Evolutionary conservation across 176 grass and related monocot species (phyloP), one percentile per base, ranked within the genome.

Genomic region (Aegilops sharonensis): DNA sequence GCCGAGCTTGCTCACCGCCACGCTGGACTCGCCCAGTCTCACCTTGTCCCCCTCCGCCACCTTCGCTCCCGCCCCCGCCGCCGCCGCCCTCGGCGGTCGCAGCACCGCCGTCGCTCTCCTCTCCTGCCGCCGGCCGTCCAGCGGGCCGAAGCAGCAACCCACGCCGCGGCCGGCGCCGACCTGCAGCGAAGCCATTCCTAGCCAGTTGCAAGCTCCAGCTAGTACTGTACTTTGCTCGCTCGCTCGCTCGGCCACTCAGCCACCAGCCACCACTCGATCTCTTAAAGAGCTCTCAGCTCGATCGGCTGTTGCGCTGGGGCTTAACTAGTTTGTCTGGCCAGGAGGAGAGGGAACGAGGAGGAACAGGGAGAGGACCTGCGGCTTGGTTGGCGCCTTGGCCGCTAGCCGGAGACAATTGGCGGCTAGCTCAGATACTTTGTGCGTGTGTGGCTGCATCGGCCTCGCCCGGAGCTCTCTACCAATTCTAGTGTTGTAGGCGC

Each of bases 1-100:
- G 62, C 95, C 95, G 14, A 98, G 84, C 86, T 91, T 98, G 64
- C 85, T 90, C 21, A 98, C 93, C 21, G 81, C 88, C 36, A 95
- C 87, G 81, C 89, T 54, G 11, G 93, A 98, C 57, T 67, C 86
- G 23, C 95, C 95, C 52, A 98, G 81, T 80, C 84, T 87, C 85
- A 92, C 91, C 93, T 94, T 94, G 7, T 84, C 89, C 35, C 88
- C 89, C 70, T 82, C 88, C 63, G 63, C 72, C 37, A 74, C 31
- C 68, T 13, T 43, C 56, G 71, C 21, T 34, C 68, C 34, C 23
- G 79, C 43, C 12, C 20, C 48, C 20, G 88, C 34, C 23, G 72
- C 43, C 12, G 13, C 48, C 20, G 88, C 78, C n/a, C 83, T 73
- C 9, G 82, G 23, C 21, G 37, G 62, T 36, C 63, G 61, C 14